Base-by-base conservation (phyloP, 1,284 basidiomycete species). In the Cutaneotrichosporon cyanovorans region DNA sequence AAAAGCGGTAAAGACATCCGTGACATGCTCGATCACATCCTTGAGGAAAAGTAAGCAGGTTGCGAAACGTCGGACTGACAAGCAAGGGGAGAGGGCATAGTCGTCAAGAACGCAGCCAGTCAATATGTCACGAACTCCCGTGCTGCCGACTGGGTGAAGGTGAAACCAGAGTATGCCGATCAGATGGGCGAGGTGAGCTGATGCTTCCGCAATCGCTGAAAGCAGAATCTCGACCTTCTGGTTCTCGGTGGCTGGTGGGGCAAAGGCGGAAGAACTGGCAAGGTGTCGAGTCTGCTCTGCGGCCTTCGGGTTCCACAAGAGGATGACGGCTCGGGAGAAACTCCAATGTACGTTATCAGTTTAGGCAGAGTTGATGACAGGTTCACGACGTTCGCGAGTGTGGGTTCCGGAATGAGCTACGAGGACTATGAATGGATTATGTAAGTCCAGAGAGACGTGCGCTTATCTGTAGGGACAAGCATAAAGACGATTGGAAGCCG, bases 101-200 rank as follows among this genome's bases (percentile, higher is more conserved):
- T 96, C 5, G 77, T 96, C 50, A 97, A 96, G 69, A 84, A 87
- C 58, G 82, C 83, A 0, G 73, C 80, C 38, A 80, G 84, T 0
- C 77, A 81, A 50, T 97, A 97, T 67, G 75, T 80, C 12, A 73
- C 92, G 38, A 89, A 89, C 60, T 87, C 85, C 1, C 77, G 91
- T 44, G 87, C 85, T 57, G 79, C 81, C 60, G 84, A 88, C 59
- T 96, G 92, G 90, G 80, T 92, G 61, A 96, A 96, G 71, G 84
- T 92, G 31, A 96, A 95, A 66, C 91, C 91, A 6, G 91, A 95
- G 87, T 87, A 57, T 44, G 59, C 61, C 4, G 62, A 65, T 37
- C 59, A 65, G 40, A 65, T 65, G 62, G 62, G 62, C 19, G 62
- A 65, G 46, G 61, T 62, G 34, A 46, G 55, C n/a, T n/a, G n/a